These are phyloP conservation scores for Phytophthora sansomeana DNA, from an alignment of 352 stramenopile genomes.

Conservation along the genomic window DNA sequence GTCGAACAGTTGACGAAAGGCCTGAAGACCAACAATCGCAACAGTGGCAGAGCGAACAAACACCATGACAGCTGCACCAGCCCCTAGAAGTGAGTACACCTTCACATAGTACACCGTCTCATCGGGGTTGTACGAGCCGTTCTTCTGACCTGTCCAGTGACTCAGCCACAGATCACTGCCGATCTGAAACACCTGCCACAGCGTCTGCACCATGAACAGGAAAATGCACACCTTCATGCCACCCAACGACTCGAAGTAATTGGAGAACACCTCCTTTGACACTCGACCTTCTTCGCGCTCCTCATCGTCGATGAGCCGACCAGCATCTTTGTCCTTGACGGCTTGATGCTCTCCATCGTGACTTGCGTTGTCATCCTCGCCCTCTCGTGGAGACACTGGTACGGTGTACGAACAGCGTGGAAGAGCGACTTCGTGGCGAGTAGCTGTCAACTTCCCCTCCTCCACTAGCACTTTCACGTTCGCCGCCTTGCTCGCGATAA, in stretches of 20 bases:
- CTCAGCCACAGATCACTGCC: slow-evolving; percentile 45
- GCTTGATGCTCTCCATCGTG: slow-evolving; percentile 11
- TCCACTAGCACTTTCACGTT: slow-evolving; percentile 42
- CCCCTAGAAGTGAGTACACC: slow-evolving; percentile 42
- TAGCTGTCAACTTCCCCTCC: slow-evolving; percentile 26
- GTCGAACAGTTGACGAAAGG: slow-evolving; percentile 79
- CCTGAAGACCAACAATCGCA: slow-evolving; percentile 42
- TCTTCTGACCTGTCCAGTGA: slow-evolving; percentile 49
- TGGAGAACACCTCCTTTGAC: slow-evolving; percentile 45
- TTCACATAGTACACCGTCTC: slow-evolving; percentile 36
- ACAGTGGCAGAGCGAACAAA: slow-evolving; percentile 44
- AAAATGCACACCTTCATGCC: slow-evolving; percentile 34
- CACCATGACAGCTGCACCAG: slow-evolving; percentile 41
- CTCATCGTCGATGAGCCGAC: slow-evolving; percentile 51
- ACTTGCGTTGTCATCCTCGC: not conserved
- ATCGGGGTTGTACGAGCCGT: slow-evolving; percentile 24
- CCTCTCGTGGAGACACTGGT: slow-evolving; percentile 8
- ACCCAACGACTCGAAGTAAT: slow-evolving; percentile 53
- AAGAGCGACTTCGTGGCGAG: slow-evolving; percentile 16
- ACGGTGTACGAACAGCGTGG: slow-evolving; percentile 19
- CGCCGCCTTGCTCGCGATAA: slow-evolving; percentile 43
- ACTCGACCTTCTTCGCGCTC: slow-evolving; percentile 54
- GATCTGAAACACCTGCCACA: slow-evolving; percentile 52
- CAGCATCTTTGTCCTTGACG: slow-evolving; percentile 3
- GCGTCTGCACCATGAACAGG: slow-evolving; percentile 26